phyloP scores from a whole-genome alignment of 1,284 basidiomycete genomes.

The Microbotryum silenes-acaulis region DNA sequence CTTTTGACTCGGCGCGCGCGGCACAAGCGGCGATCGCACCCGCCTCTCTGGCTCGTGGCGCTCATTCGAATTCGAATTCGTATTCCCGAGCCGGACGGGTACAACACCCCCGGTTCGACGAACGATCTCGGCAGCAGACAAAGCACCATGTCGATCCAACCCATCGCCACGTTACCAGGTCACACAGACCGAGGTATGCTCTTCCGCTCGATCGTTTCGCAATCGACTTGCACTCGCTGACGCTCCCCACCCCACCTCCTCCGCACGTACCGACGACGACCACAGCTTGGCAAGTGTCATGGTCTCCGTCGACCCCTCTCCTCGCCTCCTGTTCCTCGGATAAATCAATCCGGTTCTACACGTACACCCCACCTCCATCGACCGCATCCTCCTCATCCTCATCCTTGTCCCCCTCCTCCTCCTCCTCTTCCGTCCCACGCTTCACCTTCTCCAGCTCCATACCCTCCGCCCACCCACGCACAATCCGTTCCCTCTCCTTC shows the following conservation, averaged over 20 bases:
- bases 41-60: no score
- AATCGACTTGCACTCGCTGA: slow-evolving; percentile 14
- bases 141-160: slow-evolving; percentile 7
- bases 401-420: slow-evolving; percentile 2
- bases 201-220: slow-evolving; percentile 6
- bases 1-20: not conserved
- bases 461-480: slow-evolving; percentile 75
- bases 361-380: slow-evolving; percentile 48
- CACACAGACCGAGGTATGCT: slow-evolving; percentile 62
- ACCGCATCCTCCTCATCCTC: slow-evolving; percentile 31
- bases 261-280: not conserved
- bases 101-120: no score
- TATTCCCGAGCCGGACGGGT: no score
- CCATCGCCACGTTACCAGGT: slow-evolving; percentile 45
- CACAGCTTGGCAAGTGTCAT: slow-evolving; percentile 70
- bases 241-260: no score
- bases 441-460: slow-evolving; percentile 37
- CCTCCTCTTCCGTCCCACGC: slow-evolving; percentile 14
- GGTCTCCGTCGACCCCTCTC: slow-evolving; percentile 76
- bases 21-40: no score
- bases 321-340: slow-evolving; percentile 92
- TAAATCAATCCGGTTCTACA: slow-evolving; percentile 79
- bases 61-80: no score
- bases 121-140: not conserved
- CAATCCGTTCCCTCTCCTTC: slow-evolving; percentile 86